Percentiles rank a stretch among this genome's conserved stretches.
Conservation (phyloP, 148 eudicot species). For the Camellia granthamiana region DNA sequence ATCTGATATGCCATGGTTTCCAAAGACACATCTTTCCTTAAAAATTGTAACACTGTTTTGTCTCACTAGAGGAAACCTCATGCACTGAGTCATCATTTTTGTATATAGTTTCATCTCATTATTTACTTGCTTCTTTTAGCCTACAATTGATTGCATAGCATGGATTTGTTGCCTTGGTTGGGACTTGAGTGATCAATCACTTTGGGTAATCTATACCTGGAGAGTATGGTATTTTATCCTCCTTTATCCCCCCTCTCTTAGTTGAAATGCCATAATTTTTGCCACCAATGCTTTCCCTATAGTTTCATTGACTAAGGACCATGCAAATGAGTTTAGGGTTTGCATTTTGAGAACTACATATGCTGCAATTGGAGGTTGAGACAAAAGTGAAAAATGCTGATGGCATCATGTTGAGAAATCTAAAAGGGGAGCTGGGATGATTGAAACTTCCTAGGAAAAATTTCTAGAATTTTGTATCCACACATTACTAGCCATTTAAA, state of each 20-base stretch:
- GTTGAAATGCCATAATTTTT: not conserved
- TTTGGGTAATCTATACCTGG: not conserved
- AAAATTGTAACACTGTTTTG: not conserved
- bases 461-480: too few relatives aligned
- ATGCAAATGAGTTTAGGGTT: not conserved
- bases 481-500: too few relatives aligned
- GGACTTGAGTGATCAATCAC: not conserved
- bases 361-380: not conserved
- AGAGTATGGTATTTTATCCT: not conserved
- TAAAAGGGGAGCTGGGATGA: too few relatives aligned
- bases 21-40: not conserved
- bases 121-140: not conserved
- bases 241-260: not conserved
- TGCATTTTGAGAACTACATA: not conserved
- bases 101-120: not conserved
- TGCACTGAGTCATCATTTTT: too few relatives aligned
- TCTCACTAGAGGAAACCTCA: too few relatives aligned
- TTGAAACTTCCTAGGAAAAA: too few relatives aligned
- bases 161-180: not conserved
- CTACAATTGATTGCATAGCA: not conserved
- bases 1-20: too few relatives aligned
- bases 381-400: too few relatives aligned
- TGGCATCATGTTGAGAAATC: too few relatives aligned
- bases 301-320: not conserved
- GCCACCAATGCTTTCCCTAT: not conserved